Evolutionary conservation across 202 grass and related monocot genomes (phyloP), one percentile per base, ranked within the genome.

Genomic region (Carex arenaria): DNA sequence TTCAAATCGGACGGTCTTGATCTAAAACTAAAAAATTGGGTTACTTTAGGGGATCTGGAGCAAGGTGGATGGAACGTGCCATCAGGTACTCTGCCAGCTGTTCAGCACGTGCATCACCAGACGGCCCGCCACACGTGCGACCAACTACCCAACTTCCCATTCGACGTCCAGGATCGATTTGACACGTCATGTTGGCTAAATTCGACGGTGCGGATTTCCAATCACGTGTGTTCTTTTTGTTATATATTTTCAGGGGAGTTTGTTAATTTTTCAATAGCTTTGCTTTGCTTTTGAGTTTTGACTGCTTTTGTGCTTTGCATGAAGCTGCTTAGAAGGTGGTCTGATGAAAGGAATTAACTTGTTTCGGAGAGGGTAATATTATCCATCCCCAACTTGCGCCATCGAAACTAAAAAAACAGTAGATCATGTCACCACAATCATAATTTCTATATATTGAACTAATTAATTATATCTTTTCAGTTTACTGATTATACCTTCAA

Each of bases 251-350:
- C 18, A 13, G 31, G 51, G 30, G 10, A 40, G 60, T 22, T 62
- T 18, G 6, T 15, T 47, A 12, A 40, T 40, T 7, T 65, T 28
- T 28, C 23, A 26, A 12, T 72, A 22, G n/a, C 11, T 77, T 77
- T 59, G 52, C 74, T 78, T 78, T 34, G 26, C 26, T 26, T 78
- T 34, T 26, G 26, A 26, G 26, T 26, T 26, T 77, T 78, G 73
- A 78, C 73, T 59, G 30, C 73, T 78, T 78, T 78, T 78, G 73
- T 30, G 9, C 15, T 78, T 57, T 78, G 73, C 53, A 81, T 81
- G 79, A 81, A 81, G 61, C 61, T 81, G 79, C 79, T 81, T 53
- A 67, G 79, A 81, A 81, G 79, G 79, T 81, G 79, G 79, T 20
- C 36, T 66, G 38, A 62, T 80, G 73, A 9, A 36, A 57, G 47